phyloP scores from a whole-genome alignment of 2,329 filamentous ascomycete genomes.

The Orbilia blumenaviensis region DNA sequence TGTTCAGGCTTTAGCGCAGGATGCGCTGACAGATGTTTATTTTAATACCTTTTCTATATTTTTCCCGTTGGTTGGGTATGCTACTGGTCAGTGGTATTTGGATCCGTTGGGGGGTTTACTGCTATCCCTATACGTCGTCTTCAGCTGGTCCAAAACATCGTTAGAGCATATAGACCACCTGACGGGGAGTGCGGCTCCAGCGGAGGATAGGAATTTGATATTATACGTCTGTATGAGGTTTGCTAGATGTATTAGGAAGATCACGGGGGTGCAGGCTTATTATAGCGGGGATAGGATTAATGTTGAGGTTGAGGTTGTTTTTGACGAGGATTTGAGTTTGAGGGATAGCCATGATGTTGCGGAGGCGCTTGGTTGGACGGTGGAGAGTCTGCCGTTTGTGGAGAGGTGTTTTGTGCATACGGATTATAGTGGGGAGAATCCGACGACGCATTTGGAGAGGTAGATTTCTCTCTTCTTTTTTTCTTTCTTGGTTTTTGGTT shows the following conservation, averaged over 20 bases:
- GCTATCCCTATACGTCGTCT: slow-evolving; percentile 80
- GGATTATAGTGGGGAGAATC: slow-evolving; percentile 56
- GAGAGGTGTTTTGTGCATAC: slow-evolving; percentile 69
- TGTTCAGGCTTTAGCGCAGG: slow-evolving; percentile 79
- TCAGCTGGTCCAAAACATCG: slow-evolving; percentile 79
- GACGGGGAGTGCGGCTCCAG: slow-evolving; percentile 78
- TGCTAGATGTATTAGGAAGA: slow-evolving; percentile 83
- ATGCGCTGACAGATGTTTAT: slow-evolving; percentile 64
- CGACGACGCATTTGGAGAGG: slow-evolving; percentile 55
- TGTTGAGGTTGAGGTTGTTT: slow-evolving; percentile 82
- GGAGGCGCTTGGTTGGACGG: slow-evolving; percentile 81
- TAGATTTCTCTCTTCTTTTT: slow-evolving; percentile 8
- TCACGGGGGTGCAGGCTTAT: slow-evolving; percentile 82
- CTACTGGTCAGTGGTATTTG: slow-evolving; percentile 77
- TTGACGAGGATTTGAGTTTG: slow-evolving; percentile 77
- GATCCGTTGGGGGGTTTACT: slow-evolving; percentile 80
- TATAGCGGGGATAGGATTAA: slow-evolving; percentile 86
- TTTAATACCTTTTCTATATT: slow-evolving; percentile 91
- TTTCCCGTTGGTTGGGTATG: slow-evolving; percentile 68
- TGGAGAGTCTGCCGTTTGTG: slow-evolving; percentile 83
- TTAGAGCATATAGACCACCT: slow-evolving; percentile 81
- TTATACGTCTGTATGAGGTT: slow-evolving; percentile 95
- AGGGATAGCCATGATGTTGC: slow-evolving; percentile 83
- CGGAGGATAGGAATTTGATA: slow-evolving; percentile 83
- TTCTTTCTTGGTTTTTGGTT: background rate